A percentile compares a stretch with the other conserved stretches of the same genome.
These are phyloP conservation scores for Drechslerella stenobrocha DNA, from an alignment of 2,329 filamentous ascomycete genomes.

Conservation along the genomic window DNA sequence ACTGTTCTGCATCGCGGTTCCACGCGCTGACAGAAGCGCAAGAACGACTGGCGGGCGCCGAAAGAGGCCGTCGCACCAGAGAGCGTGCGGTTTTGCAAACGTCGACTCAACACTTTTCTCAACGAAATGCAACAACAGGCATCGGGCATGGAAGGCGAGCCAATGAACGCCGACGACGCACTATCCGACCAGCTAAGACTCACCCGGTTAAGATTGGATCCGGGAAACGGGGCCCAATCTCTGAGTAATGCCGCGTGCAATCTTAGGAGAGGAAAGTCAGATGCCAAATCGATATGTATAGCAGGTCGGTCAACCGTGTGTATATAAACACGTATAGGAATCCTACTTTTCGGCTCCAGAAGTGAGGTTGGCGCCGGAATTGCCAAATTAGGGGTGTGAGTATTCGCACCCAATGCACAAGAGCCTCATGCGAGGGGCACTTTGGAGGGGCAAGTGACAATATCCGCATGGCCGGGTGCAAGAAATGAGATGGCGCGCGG, in stretches of 20 bases:
- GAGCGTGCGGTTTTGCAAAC: constrained; percentile 1
- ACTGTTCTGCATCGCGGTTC: no score
- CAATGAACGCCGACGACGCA: background rate
- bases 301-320: no score
- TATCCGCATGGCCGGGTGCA: constrained; percentile 1
- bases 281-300: no score
- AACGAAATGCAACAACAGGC: constrained; percentile 29
- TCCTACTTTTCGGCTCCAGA: no score
- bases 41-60: no score
- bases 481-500: constrained; percentile 45
- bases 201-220: background rate
- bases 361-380: no score
- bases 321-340: no score
- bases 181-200: constrained; percentile 5
- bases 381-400: no score
- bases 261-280: background rate
- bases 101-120: constrained; percentile 25
- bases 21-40: no score
- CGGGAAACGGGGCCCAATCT: no score
- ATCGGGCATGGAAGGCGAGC: background rate
- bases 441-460: constrained; percentile 12
- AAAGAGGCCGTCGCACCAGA: background rate
- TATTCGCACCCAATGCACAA: no score
- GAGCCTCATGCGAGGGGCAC: background rate
- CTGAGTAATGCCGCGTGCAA: no score